phyloP scores from a whole-genome alignment of 2,329 filamentous ascomycete genomes.

The Colletotrichum ledebouriae region DNA sequence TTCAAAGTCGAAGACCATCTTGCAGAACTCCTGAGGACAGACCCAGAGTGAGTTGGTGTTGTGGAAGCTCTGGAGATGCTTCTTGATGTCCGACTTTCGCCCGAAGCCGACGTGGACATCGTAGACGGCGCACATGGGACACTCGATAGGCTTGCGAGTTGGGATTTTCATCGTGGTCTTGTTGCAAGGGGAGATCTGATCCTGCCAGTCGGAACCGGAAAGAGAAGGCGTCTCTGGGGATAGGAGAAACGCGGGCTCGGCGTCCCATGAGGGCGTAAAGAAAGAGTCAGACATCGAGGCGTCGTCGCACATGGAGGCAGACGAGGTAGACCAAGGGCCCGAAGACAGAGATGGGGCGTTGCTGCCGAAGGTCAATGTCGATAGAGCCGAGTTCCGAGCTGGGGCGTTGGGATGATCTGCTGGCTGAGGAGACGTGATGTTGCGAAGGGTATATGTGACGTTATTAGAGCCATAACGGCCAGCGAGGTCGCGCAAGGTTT shows the following conservation, averaged over 20 bases:
- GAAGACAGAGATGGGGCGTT: conserved; percentile 54
- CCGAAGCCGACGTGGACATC: conserved; percentile 61
- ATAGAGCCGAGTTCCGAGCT: conserved; percentile 52
- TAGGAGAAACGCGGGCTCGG: conserved; percentile 56
- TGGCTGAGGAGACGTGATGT: conserved; percentile 18
- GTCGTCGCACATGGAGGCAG: conserved; percentile 56
- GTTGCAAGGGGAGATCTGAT: conserved; percentile 50
- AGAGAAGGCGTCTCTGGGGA: conserved; percentile 47
- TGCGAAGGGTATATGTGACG: conserved; percentile 22
- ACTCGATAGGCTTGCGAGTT: conserved; percentile 49
- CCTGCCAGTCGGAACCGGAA: conserved; percentile 33
- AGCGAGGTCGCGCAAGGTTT: conserved; percentile 25
- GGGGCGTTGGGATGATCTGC: neutral
- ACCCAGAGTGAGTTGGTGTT: conserved; percentile 59
- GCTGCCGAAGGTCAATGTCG: conserved; percentile 58
- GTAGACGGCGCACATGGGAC: conserved; percentile 61
- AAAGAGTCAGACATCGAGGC: conserved; percentile 55
- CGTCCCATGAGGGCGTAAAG: conserved; percentile 20
- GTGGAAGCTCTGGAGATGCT: conserved; percentile 63
- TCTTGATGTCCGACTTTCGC: conserved; percentile 63
- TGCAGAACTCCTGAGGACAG: conserved; percentile 57
- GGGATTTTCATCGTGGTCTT: conserved; percentile 46
- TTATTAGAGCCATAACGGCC: conserved; percentile 31
- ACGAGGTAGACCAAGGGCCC: conserved; percentile 56
- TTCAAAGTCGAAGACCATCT: conserved; percentile 60